Evolutionary conservation across 257 asterid species (phyloP), one percentile per base, ranked within the genome.

Genomic region (Datura wrightii): DNA sequence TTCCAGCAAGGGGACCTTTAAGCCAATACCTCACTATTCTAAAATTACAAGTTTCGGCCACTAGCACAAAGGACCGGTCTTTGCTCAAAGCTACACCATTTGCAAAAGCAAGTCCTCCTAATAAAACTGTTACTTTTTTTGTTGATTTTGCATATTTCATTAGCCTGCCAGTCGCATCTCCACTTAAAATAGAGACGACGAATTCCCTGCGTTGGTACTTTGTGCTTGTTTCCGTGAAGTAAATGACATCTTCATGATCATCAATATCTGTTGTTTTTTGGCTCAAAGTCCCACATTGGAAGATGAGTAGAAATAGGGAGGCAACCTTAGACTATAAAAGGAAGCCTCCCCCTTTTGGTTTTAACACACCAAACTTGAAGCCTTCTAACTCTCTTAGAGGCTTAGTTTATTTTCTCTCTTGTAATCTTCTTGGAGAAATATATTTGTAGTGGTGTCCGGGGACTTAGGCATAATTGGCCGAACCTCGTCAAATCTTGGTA

Each of bases 161-260:
- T 52, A 85, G 34, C 9, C 88, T 82, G 1, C 88, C 88, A 3
- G 88, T 81, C 15, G 9, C 37, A 2, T 85, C 88, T 46, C 56
- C 83, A 72, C 84, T 91, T 15, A 89, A 54, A 70, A 87, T 34
- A 4, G 92, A 71, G 87, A n/a, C 91, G 85, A 86, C 31, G 1
- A 87, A 92, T 56, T 94, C 89, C 92, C 97, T 91, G 10, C 94
- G 87, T 65, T 85, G 79, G 84, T 86, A 94, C 31, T 31, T 52
- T 1, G 91, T 85, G 95, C 95, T 94, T 1, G 92, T 85, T 15
- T 92, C 97, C 2, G 97, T 85, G 85, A 94, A 94, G 93, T 92
- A 94, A 67, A 94, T 82, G 34, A 86, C 91, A 67, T 89, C 87
- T 34, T 87, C 80, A 18, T 88, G 88, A 6, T 87, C 91, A 66